Conservation (phyloP, 2,329 filamentous ascomycete species). For the Microsporum ferrugineum region DNA sequence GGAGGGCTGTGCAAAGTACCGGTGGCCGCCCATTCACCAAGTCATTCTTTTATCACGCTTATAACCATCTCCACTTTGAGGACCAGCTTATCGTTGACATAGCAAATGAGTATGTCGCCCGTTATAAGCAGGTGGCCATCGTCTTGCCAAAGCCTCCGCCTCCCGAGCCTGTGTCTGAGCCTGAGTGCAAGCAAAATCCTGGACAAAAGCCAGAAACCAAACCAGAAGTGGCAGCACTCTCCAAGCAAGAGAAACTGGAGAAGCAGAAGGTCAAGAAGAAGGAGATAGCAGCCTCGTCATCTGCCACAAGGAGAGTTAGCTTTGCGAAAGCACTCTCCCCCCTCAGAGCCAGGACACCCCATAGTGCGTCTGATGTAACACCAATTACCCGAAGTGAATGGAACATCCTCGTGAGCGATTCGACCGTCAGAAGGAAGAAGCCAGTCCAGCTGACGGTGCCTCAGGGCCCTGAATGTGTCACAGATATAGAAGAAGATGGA, state of each 20-base stretch:
- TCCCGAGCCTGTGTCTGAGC: slow-evolving; percentile 12
- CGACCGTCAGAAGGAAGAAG: not conserved
- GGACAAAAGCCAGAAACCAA: slow-evolving; percentile 15
- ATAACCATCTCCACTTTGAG: slow-evolving; percentile 31
- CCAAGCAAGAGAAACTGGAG: not conserved
- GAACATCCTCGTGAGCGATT: slow-evolving; percentile 29
- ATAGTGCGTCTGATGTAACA: slow-evolving; percentile 34
- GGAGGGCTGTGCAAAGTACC: slow-evolving; percentile 31
- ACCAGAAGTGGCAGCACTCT: not conserved
- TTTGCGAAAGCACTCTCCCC: not conserved
- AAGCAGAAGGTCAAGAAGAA: not conserved
- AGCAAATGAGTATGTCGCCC: slow-evolving; percentile 25
- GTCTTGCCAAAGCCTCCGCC: slow-evolving; percentile 19
- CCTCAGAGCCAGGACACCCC: slow-evolving; percentile 29
- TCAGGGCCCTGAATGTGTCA: not conserved
- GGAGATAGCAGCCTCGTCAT: not conserved
- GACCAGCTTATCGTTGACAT: slow-evolving; percentile 29
- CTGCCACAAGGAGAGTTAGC: not conserved
- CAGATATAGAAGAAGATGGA: slow-evolving; percentile 1
- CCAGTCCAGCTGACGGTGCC: not conserved
- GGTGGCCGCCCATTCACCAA: slow-evolving; percentile 33
- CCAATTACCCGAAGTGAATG: slow-evolving; percentile 34
- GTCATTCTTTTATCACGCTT: slow-evolving; percentile 34
- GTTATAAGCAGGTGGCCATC: slow-evolving; percentile 30
- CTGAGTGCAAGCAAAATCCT: slow-evolving; percentile 13